These are phyloP conservation scores for Stephania yunnanensis DNA, from an alignment of 164 flowering plant species.

Conservation along the genomic window DNA sequence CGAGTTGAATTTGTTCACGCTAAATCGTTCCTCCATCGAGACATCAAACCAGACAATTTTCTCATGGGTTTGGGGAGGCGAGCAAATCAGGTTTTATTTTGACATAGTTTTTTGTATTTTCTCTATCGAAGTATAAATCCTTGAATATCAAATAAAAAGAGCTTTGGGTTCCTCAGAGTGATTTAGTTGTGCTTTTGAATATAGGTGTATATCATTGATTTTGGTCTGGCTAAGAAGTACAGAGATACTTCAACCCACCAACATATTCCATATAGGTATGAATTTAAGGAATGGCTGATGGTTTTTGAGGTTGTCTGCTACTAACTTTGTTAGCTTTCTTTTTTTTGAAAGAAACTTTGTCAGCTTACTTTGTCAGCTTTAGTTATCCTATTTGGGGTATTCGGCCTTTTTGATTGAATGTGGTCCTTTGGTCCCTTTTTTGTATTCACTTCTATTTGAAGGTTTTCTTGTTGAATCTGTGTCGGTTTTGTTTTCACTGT, in stretches of 20 bases:
- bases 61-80: slow-evolving; percentile 93
- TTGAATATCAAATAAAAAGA: background rate
- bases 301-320: background rate
- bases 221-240: slow-evolving; percentile 63
- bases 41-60: slow-evolving; percentile 87
- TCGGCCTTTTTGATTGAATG: background rate
- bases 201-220: slow-evolving; percentile 54
- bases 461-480: background rate
- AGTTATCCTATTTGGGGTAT: background rate
- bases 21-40: slow-evolving; percentile 75
- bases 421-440: background rate
- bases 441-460: background rate
- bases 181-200: slow-evolving; percentile 9
- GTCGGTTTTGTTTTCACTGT: background rate
- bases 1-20: slow-evolving; percentile 84
- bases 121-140: background rate
- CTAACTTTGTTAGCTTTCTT: background rate
- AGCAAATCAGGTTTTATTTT: slow-evolving; percentile 64
- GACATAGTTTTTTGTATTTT: background rate
- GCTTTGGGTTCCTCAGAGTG: background rate
- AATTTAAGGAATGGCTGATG: background rate
- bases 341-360: background rate
- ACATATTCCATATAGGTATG: slow-evolving; percentile 82
- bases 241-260: slow-evolving; percentile 57
- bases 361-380: background rate